Evolutionary conservation across 2,329 filamentous ascomycete species (phyloP).

Genomic region (Diplocarpon rosae): DNA sequence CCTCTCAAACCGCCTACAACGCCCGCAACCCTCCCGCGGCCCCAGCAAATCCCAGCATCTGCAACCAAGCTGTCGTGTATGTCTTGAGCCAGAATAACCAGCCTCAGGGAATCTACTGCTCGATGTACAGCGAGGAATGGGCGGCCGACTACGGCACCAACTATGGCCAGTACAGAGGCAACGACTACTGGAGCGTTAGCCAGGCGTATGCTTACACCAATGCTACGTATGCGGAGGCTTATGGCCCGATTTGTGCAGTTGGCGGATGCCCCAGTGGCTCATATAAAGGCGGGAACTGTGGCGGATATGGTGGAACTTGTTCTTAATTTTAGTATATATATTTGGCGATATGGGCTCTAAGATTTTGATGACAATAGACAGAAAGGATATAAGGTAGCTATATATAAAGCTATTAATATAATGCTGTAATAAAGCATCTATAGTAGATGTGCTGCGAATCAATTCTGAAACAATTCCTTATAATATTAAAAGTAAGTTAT

Average conservation of each 20-base stretch:
- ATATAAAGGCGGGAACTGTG: constrained; percentile 14
- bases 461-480: no score
- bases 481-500: no score
- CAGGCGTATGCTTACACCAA: constrained; percentile 14
- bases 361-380: neutral
- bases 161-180: constrained; percentile 18
- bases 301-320: constrained; percentile 15
- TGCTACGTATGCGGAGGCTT: constrained; percentile 7
- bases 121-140: constrained; percentile 22
- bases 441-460: no score
- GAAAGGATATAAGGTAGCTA: neutral
- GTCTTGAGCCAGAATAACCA: constrained; percentile 28
- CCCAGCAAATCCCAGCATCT: constrained; percentile 26
- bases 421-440: no score
- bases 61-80: constrained; percentile 31
- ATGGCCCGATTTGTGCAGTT: constrained; percentile 12
- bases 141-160: constrained; percentile 18
- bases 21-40: constrained; percentile 21
- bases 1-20: constrained; percentile 28
- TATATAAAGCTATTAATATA: neutral
- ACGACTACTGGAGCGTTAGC: constrained; percentile 13
- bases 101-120: constrained; percentile 30
- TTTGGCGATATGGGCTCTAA: no score
- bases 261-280: constrained; percentile 10
- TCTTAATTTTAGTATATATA: neutral